phyloP scores from a whole-genome alignment of 225 moss, liverwort and hornwort species.

The Pleurozium schreberi region DNA sequence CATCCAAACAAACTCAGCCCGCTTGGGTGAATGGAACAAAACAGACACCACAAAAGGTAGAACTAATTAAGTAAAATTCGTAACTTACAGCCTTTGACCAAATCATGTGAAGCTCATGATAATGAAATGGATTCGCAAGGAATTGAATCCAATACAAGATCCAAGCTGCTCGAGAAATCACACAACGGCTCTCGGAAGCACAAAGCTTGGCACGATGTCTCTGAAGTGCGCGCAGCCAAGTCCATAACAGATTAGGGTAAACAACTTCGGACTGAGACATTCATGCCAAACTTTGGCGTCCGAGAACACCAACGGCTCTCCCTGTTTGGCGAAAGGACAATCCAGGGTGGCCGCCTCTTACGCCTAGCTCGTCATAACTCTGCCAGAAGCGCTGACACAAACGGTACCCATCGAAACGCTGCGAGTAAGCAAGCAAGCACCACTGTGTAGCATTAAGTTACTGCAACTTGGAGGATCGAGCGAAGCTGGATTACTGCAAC shows the following conservation, averaged over 20 bases:
- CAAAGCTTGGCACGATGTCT: conserved; percentile 43
- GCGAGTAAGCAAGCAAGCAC: not conserved
- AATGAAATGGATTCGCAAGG: not conserved
- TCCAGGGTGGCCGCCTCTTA: not conserved
- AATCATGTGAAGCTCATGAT: not conserved
- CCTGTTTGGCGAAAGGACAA: not conserved
- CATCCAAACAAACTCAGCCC: not conserved
- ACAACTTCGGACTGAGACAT: not conserved
- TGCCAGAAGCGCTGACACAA: not conserved
- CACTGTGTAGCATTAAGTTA: not conserved
- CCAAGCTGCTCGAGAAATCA: not conserved
- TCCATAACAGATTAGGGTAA: not conserved
- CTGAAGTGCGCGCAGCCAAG: not conserved
- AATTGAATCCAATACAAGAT: not conserved
- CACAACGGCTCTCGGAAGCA: conserved; percentile 10
- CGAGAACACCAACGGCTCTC: not conserved
- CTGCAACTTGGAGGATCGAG: not conserved
- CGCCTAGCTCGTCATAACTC: not conserved
- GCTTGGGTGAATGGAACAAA: not conserved
- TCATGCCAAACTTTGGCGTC: conserved; percentile 37
- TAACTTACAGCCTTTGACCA: not conserved
- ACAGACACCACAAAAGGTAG: not conserved
- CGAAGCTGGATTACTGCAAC: not conserved
- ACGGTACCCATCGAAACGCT: not conserved
- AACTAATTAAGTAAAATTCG: not conserved